phyloP scores from a whole-genome alignment of 2,329 filamentous ascomycete species.

The Ophiostoma fasciatum region DNA sequence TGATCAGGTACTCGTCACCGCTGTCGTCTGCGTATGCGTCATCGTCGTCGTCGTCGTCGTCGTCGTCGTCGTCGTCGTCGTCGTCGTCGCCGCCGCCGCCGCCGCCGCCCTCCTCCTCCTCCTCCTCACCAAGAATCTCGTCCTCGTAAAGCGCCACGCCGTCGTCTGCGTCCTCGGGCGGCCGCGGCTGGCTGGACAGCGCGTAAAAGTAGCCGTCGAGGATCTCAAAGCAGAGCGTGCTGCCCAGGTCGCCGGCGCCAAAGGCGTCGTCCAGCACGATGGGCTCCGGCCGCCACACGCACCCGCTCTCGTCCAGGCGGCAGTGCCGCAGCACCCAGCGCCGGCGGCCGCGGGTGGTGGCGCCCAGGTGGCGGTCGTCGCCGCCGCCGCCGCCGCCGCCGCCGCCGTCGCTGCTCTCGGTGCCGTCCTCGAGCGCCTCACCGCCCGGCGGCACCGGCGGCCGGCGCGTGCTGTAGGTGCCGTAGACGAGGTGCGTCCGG shows the following conservation, averaged over 20 bases:
- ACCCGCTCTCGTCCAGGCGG: slow-evolving; percentile 26
- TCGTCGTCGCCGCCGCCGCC: not conserved
- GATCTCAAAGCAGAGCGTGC: slow-evolving; percentile 57
- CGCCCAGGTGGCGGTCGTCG: slow-evolving; percentile 15
- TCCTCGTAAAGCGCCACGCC: no score
- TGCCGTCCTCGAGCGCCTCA: not conserved
- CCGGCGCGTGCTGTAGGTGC: slow-evolving; percentile 40
- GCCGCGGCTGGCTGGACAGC: slow-evolving; percentile 44
- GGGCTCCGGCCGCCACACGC: slow-evolving; percentile 27
- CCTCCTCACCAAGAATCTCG: no score
- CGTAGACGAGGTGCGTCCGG: slow-evolving; percentile 45
- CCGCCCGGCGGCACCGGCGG: slow-evolving; percentile 9
- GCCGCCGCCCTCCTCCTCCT: not conserved
- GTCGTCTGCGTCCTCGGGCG: not conserved
- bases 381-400: slow-evolving; percentile 25
- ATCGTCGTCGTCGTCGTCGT: not conserved
- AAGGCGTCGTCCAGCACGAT: slow-evolving; percentile 42
- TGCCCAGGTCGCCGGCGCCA: slow-evolving; percentile 46
- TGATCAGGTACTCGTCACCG: not conserved
- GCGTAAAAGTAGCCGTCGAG: slow-evolving; percentile 52
- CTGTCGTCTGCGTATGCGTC: not conserved
- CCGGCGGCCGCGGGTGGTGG: slow-evolving; percentile 17
- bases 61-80: not conserved
- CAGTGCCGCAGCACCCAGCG: slow-evolving; percentile 49
- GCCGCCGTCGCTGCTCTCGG: not conserved